Conservation (phyloP, 2,329 filamentous ascomycete genomes). For the Exophiala xenobiotica region DNA sequence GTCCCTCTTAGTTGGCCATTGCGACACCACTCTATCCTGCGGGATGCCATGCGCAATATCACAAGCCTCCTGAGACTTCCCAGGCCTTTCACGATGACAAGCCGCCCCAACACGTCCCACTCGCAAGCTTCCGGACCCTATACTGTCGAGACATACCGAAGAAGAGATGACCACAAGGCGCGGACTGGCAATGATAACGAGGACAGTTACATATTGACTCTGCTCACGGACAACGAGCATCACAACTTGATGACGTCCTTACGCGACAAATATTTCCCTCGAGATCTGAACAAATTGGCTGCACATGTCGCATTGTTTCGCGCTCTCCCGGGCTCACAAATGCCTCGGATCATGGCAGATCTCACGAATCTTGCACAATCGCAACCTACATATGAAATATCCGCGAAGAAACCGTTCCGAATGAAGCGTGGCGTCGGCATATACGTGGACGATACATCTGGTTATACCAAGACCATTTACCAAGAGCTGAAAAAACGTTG, state of each 20-base stretch:
- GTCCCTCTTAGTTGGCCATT: no score
- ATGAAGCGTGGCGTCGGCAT: constrained; percentile 16
- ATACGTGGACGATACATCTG: constrained; percentile 9
- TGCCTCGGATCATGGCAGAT: constrained; percentile 12
- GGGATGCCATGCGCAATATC: background rate
- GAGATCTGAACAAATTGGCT: constrained; percentile 26
- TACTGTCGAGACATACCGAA: background rate
- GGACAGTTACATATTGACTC: constrained; percentile 27
- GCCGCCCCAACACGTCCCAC: background rate
- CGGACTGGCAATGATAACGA: constrained; percentile 10
- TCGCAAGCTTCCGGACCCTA: background rate
- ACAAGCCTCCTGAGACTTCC: background rate
- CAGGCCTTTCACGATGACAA: background rate
- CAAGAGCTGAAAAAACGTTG: constrained; percentile 16
- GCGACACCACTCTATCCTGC: no score
- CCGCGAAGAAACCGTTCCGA: constrained; percentile 10
- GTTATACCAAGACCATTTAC: constrained; percentile 10
- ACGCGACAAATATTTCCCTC: constrained; percentile 29
- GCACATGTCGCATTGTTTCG: constrained; percentile 32
- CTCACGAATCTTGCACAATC: constrained; percentile 12
- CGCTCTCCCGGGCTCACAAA: constrained; percentile 29
- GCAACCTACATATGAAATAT: constrained; percentile 12
- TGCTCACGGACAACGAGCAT: constrained; percentile 25
- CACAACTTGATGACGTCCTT: constrained; percentile 25
- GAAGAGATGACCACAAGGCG: constrained; percentile 6